A percentile compares a stretch with the other conserved stretches of the same genome.
Conservation (phyloP, 768 basidiomycete genomes). For the Leccinum incarnatum region DNA sequence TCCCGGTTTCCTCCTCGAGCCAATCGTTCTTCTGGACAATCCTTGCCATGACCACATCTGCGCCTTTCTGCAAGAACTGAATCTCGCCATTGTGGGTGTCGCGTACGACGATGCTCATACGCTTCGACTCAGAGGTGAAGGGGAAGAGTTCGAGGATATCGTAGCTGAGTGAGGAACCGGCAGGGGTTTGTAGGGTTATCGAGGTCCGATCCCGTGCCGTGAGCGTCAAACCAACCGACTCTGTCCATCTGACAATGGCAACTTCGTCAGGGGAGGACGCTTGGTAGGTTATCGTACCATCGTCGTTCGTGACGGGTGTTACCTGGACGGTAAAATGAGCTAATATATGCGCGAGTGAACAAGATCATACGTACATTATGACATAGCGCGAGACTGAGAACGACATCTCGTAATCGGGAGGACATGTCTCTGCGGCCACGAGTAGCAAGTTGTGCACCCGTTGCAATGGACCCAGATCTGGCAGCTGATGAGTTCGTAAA, state of each 20-base stretch:
- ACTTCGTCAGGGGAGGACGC: constrained; percentile 99
- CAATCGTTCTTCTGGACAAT: constrained; percentile 98
- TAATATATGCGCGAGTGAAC: not conserved
- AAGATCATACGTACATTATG: constrained; percentile 68
- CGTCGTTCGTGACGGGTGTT: constrained; percentile 92
- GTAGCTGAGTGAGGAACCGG: constrained; percentile 61
- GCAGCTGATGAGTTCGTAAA: constrained; percentile 34
- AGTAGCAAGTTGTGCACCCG: constrained; percentile 79
- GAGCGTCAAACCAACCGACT: constrained; percentile 89
- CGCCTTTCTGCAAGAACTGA: constrained; percentile 93
- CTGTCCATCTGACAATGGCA: constrained; percentile 97
- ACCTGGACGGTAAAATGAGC: constrained; percentile 56
- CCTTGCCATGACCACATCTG: constrained; percentile 95
- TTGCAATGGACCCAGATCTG: constrained; percentile 57
- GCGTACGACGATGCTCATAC: constrained; percentile 96
- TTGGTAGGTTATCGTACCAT: constrained; percentile 94
- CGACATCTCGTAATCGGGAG: constrained; percentile 87
- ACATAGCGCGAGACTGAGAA: constrained; percentile 89
- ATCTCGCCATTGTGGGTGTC: constrained; percentile 75
- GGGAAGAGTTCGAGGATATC: constrained; percentile 95
- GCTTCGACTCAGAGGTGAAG: constrained; percentile 97
- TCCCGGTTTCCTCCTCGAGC: constrained; percentile 97
- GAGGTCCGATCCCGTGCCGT: constrained; percentile 84
- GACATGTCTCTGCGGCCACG: constrained; percentile 94
- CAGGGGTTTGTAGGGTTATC: constrained; percentile 79